phyloP scores from a whole-genome alignment of 108 stramenopile genomes.

The Cyclotella sp. region DNA sequence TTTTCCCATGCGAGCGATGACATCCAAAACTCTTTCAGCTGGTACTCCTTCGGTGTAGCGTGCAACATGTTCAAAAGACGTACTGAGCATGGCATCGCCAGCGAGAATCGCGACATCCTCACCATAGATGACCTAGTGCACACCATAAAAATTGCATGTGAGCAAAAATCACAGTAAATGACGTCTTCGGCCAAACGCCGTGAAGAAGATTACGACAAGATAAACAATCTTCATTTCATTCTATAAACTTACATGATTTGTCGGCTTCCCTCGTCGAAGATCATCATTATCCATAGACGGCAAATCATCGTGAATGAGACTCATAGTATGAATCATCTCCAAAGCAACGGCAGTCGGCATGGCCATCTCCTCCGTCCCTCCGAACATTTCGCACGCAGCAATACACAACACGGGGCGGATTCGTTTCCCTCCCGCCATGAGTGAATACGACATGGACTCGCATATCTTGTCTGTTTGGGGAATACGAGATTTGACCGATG shows the following conservation, averaged over 20 bases:
- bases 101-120: conserved; percentile 97
- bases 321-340: conserved; percentile 99
- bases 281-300: conserved; percentile 97
- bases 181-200: background rate
- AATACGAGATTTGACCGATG: conserved; percentile 63
- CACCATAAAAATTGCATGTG: background rate
- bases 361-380: conserved; percentile 71
- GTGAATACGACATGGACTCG: conserved; percentile 93
- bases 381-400: conserved; percentile 95
- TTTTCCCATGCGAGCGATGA: conserved; percentile 86
- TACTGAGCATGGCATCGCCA: conserved; percentile 86
- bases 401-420: conserved; percentile 94
- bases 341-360: conserved; percentile 94
- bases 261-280: conserved; percentile 91
- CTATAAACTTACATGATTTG: conserved; percentile 82
- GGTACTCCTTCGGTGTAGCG: conserved; percentile 76
- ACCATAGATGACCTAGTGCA: conserved; percentile 84
- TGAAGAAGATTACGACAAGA: background rate
- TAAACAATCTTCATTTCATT: background rate
- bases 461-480: conserved; percentile 88
- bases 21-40: conserved; percentile 83
- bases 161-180: background rate
- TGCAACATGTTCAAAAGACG: conserved; percentile 81
- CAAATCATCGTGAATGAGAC: conserved; percentile 96
- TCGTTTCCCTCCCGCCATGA: conserved; percentile 96